These are phyloP conservation scores for Ampelomyces quisqualis DNA, from an alignment of 2,329 filamentous ascomycete genomes.

Conservation along the genomic window DNA sequence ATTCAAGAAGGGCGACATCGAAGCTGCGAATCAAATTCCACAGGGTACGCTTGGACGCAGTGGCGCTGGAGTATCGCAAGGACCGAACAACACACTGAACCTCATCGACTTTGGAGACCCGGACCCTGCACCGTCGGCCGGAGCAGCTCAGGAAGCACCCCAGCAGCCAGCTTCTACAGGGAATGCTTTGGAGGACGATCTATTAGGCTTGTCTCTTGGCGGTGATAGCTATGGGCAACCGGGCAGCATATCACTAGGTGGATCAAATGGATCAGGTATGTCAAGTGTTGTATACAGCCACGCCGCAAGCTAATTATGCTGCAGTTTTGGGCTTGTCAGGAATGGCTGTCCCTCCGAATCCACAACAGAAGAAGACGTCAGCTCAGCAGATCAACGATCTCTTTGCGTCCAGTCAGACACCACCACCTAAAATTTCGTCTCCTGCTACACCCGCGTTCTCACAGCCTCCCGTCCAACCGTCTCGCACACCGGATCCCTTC, in stretches of 20 bases:
- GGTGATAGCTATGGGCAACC: conserved; percentile 69
- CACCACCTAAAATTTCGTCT: conserved; percentile 46
- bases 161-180: conserved; percentile 53
- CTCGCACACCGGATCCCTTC: conserved; percentile 57
- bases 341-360: conserved; percentile 31
- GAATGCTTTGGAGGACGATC: conserved; percentile 80
- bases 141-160: conserved; percentile 38
- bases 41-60: conserved; percentile 73
- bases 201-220: conserved; percentile 79
- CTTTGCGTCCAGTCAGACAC: conserved; percentile 55
- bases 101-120: conserved; percentile 85
- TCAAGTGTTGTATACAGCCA: too few relatives aligned
- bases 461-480: conserved; percentile 37
- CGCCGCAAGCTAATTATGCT: too few relatives aligned
- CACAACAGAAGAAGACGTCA: conserved; percentile 47
- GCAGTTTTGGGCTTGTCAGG: conserved; percentile 39
- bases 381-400: conserved; percentile 59
- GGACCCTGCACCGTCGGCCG: conserved; percentile 50
- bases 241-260: conserved; percentile 81
- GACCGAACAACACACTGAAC: conserved; percentile 76
- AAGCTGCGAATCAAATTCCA: conserved; percentile 78
- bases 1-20: conserved; percentile 91
- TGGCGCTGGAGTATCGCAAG: conserved; percentile 62
- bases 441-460: conserved; percentile 48
- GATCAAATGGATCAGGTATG: conserved; percentile 44